phyloP scores from a whole-genome alignment of 192 early-diverging fungal genomes.

The Coemansia sp. region DNA sequence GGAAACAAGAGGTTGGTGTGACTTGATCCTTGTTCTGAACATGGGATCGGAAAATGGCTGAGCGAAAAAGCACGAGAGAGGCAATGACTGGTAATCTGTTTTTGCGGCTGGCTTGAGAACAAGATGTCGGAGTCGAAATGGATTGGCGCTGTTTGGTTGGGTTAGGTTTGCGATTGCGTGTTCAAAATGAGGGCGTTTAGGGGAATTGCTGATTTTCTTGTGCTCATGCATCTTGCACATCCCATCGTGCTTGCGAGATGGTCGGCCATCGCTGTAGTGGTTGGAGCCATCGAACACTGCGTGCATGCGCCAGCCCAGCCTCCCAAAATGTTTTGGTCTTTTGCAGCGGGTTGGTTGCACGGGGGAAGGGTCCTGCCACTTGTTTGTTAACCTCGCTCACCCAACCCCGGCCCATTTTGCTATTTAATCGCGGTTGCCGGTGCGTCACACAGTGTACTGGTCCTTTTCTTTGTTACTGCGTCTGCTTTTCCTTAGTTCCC shows the following conservation, averaged over 20 bases:
- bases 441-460: not conserved
- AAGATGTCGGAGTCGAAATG: not conserved
- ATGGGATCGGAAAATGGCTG: not conserved
- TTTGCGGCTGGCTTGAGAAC: not conserved
- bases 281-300: constrained; percentile 17
- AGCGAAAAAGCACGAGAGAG: not conserved
- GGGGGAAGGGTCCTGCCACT: not conserved
- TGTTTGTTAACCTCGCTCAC: not conserved
- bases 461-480: not conserved
- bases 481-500: not conserved
- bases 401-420: not conserved
- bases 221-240: constrained; percentile 4
- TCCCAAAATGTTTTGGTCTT: constrained; percentile 12
- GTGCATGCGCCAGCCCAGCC: constrained; percentile 20
- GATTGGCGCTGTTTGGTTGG: not conserved
- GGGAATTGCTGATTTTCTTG: not conserved
- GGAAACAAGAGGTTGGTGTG: not conserved
- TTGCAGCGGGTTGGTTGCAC: not conserved
- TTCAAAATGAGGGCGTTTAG: not conserved
- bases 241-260: not conserved
- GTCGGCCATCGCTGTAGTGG: not conserved
- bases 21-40: not conserved
- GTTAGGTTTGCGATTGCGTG: not conserved
- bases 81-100: not conserved
- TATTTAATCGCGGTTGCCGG: constrained; percentile 10